phyloP scores from a whole-genome alignment of 768 basidiomycete species.

The Psilocybe azurescens region DNA sequence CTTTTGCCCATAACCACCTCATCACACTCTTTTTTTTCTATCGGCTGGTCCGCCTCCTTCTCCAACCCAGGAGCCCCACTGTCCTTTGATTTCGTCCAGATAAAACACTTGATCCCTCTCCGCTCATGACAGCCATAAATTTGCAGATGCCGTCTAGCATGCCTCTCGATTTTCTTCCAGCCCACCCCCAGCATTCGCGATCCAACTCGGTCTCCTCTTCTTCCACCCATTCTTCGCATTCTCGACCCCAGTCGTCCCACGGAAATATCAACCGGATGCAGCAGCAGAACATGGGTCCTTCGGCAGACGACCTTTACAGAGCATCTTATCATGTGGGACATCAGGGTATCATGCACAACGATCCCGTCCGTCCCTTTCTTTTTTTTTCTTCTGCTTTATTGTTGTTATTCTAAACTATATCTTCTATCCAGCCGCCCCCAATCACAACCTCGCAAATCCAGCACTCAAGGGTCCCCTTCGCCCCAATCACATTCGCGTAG shows the following conservation, averaged over 20 bases:
- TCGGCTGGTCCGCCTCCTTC: constrained; percentile 65
- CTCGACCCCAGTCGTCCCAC: constrained; percentile 82
- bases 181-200: constrained; percentile 69
- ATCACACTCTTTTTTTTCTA: constrained; percentile 31
- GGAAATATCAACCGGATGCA: constrained; percentile 62
- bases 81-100: constrained; percentile 26
- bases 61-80: constrained; percentile 31
- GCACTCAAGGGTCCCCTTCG: constrained; percentile 80
- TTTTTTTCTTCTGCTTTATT: constrained; percentile 16
- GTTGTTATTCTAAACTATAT: constrained; percentile 27
- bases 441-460: constrained; percentile 75
- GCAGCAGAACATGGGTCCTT: constrained; percentile 54
- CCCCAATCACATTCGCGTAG: constrained; percentile 73
- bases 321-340: constrained; percentile 61
- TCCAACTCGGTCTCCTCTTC: constrained; percentile 81
- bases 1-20: constrained; percentile 27
- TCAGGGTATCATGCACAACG: constrained; percentile 48
- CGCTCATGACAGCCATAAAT: constrained; percentile 73
- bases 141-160: constrained; percentile 71
- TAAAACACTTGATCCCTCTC: constrained; percentile 4
- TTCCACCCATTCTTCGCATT: constrained; percentile 73
- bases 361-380: constrained; percentile 44
- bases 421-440: constrained; percentile 69
- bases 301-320: constrained; percentile 75
- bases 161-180: constrained; percentile 75